Base-by-base conservation (phyloP, 1,139 yeast genomes). In the Kodamaea fungicola region DNA sequence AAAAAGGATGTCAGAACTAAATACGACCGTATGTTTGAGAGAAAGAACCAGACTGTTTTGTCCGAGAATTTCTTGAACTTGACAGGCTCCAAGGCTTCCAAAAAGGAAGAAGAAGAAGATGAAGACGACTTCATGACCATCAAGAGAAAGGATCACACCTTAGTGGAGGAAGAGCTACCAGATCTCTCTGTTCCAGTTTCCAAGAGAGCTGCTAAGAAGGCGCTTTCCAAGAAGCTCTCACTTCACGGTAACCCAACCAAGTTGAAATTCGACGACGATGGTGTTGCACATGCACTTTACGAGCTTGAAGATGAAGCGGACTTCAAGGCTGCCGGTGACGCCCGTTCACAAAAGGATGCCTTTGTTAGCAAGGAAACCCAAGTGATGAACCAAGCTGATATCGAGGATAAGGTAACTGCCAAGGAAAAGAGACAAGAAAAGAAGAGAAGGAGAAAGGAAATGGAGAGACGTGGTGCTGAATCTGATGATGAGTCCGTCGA, bases 1-100 rank as follows among this genome's bases (percentile, higher is more conserved):
- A 59, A 57, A 9, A 55, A 54, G 9, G 51, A 46, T 4, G 82
- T 79, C 2, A 77, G 90, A 52, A 92, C 97, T 8, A 92, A 86
- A 58, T 88, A 88, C 55, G 98, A 94, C 61, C 78, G 94, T 48
- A 90, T 92, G 96, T 94, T 94, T 64, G 95, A 87, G 56, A 78
- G 99, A 59, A 76, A 86, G 61, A 94, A 92, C 60, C 98, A 94
- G 65, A 86, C 86, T 34, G 95, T 92, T 24, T 68, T 94, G 41
- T 84, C 96, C 28, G 94, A 89, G 47, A 95, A 89, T 57, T 92
- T 88, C 56, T 62, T 81, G 62, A 85, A 80, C 44, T 71, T 92
- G 61, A 80, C 84, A 3, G 71, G 68, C 2, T 67, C 54, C 32
- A 67, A 64, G 23, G 60, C 54, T 23, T 67, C 51, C 6, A 72